Evolutionary conservation across 257 asterid species (phyloP), one percentile per base, ranked within the genome.

Genomic region (Rubia yunnanensis): DNA sequence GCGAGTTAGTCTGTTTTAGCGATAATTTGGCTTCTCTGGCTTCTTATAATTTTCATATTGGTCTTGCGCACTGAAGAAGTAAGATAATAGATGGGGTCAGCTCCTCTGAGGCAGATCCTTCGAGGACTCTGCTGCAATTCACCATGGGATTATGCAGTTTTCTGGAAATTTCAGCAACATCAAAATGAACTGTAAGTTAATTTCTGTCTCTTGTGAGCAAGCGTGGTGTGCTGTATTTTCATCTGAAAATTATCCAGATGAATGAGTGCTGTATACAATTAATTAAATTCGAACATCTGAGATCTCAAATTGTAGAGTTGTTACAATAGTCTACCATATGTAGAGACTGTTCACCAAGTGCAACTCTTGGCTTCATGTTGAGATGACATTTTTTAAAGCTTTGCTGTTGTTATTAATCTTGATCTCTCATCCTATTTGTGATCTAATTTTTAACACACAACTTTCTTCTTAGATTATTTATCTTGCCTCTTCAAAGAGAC

Each of bases 91-190:
- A 87, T 86, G 95, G 89, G 74, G 80, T 75, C 72, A 59, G 75
- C 84, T 80, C 80, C 79, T 69, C 74, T 86, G 84, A 80, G 96
- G 81, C 82, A 82, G 71, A 83, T 87, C 77, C 88, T 92, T 68
- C 83, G 85, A 76, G 70, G 85, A 68, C 83, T 89, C 70, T 89
- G 99, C 87, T 77, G 77, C 78, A 65, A 85, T 69, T 86, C 97
- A 73, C 92, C 85, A 23, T 89, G 99, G 99, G 84, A 81, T 77
- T 89, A 92, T 72, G 97, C 97, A 31, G 90, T 86, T 63, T 86
- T 92, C 78, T 92, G 99, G 99, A 92, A 81, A 84, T 80, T 81
- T 68, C 83, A 83, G 80, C 74, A 77, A 73, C 84, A 80, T 67
- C 75, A 66, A 32, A 66, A 60, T 49, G 83, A 80, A 71, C 71